Evolutionary conservation across 1,284 basidiomycete species (phyloP).

Genomic region (Wallemia mellicola): DNA sequence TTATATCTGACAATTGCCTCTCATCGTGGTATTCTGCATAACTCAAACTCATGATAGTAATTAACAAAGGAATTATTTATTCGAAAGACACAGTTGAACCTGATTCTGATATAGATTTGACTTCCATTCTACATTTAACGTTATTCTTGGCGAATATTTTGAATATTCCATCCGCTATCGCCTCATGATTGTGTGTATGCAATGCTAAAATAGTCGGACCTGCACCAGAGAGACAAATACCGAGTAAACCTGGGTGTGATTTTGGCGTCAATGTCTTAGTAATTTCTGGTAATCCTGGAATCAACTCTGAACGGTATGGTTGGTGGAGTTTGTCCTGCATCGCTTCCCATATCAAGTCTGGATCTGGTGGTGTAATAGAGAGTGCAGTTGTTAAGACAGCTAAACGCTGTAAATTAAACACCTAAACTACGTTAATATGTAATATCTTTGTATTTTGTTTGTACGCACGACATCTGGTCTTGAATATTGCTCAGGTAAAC

Average conservation of each 20-base stretch:
- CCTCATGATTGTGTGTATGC: conserved; percentile 55
- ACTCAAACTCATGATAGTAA: conserved; percentile 17
- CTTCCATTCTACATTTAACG: conserved; percentile 7
- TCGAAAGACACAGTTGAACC: neutral
- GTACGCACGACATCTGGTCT: conserved; percentile 61
- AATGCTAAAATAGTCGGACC: conserved; percentile 92
- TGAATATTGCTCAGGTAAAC: conserved; percentile 53
- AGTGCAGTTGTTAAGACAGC: conserved; percentile 95
- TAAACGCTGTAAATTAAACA: conserved; percentile 89
- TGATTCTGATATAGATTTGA: neutral
- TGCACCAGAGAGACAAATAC: conserved; percentile 90
- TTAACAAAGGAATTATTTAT: neutral
- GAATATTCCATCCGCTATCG: conserved; percentile 9
- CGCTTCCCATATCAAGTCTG: conserved; percentile 84
- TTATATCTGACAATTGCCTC: conserved; percentile 44
- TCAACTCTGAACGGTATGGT: conserved; percentile 69
- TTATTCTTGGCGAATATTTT: conserved; percentile 6
- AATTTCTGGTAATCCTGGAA: conserved; percentile 75
- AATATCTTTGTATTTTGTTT: neutral
- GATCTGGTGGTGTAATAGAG: conserved; percentile 62
- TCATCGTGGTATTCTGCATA: conserved; percentile 46
- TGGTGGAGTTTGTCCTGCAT: conserved; percentile 98
- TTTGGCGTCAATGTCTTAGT: conserved; percentile 59
- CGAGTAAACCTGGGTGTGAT: conserved; percentile 71
- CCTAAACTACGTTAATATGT: conserved; percentile 21